Conservation (phyloP, 192 early-diverging fungal species). For the Coemansia sp. region DNA sequence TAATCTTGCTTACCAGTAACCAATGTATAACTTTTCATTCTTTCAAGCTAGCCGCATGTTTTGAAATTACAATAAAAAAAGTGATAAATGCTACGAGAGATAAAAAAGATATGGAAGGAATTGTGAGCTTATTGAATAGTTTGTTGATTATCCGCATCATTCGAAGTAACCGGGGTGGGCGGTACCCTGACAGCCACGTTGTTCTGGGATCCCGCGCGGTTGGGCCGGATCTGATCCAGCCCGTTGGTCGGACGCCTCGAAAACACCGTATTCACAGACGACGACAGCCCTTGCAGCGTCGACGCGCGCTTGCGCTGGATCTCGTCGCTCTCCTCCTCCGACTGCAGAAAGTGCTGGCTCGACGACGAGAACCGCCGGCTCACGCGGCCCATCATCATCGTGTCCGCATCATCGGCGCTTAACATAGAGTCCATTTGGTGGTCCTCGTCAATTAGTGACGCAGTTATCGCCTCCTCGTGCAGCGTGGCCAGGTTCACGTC, state of each 20-base stretch:
- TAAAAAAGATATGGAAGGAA: too few relatives aligned
- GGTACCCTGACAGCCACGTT: constrained; percentile 1
- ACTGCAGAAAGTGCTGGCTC: constrained; percentile 15
- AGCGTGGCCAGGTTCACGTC: constrained; percentile 44
- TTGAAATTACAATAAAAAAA: too few relatives aligned
- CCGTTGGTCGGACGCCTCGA: constrained; percentile 36
- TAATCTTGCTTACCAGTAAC: too few relatives aligned
- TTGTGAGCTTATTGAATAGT: too few relatives aligned
- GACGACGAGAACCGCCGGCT: constrained; percentile 34
- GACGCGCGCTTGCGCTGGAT: constrained; percentile 48
- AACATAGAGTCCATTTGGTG: too few relatives aligned
- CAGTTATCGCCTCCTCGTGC: constrained; percentile 18
- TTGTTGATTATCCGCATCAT: neutral
- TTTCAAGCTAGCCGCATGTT: too few relatives aligned
- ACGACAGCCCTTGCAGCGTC: constrained; percentile 41
- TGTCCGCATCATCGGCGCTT: neutral
- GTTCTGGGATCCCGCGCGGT: neutral
- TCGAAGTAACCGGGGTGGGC: constrained; percentile 3
- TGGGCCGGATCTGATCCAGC: constrained; percentile 15
- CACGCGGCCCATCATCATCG: neutral
- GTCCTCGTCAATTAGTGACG: neutral
- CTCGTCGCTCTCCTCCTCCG: constrained; percentile 4
- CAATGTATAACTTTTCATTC: too few relatives aligned
- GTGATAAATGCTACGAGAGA: too few relatives aligned
- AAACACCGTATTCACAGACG: constrained; percentile 23